phyloP scores from a whole-genome alignment of 257 asterid genomes.

The Paulownia fortunei region DNA sequence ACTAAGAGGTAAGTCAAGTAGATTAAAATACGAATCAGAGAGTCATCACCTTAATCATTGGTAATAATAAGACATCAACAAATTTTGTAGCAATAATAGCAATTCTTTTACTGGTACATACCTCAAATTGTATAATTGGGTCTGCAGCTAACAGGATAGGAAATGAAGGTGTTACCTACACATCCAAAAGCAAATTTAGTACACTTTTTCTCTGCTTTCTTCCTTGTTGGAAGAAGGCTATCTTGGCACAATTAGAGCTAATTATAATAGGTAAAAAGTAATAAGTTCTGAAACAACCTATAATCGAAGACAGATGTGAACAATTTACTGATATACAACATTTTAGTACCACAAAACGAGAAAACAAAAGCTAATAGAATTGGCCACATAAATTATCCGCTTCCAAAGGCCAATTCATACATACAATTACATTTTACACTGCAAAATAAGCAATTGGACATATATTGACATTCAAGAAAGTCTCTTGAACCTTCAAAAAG shows the following conservation, averaged over 20 bases:
- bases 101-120: slow-evolving; percentile 38
- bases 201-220: background rate
- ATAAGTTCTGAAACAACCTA: slow-evolving; percentile 2
- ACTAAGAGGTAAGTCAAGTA: background rate
- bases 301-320: slow-evolving; percentile 1
- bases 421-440: background rate
- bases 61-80: background rate
- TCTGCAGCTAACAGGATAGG: slow-evolving; percentile 75
- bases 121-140: slow-evolving; percentile 92
- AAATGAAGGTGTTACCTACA: slow-evolving; percentile 89
- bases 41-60: slow-evolving; percentile 3
- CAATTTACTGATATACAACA: background rate
- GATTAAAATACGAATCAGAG: slow-evolving; percentile 2
- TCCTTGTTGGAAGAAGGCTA: background rate
- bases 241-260: background rate
- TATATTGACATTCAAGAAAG: background rate
- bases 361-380: slow-evolving; percentile 10
- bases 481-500: slow-evolving; percentile 7
- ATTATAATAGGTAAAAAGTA: slow-evolving; percentile 4
- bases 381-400: background rate
- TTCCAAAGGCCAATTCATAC: slow-evolving; percentile 9
- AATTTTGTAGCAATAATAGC: slow-evolving; percentile 14
- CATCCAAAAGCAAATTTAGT: slow-evolving; percentile 38
- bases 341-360: background rate
- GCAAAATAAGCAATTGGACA: slow-evolving; percentile 1